phyloP scores from a whole-genome alignment of 805 yeast species.

The Lipomyces starkeyi region DNA sequence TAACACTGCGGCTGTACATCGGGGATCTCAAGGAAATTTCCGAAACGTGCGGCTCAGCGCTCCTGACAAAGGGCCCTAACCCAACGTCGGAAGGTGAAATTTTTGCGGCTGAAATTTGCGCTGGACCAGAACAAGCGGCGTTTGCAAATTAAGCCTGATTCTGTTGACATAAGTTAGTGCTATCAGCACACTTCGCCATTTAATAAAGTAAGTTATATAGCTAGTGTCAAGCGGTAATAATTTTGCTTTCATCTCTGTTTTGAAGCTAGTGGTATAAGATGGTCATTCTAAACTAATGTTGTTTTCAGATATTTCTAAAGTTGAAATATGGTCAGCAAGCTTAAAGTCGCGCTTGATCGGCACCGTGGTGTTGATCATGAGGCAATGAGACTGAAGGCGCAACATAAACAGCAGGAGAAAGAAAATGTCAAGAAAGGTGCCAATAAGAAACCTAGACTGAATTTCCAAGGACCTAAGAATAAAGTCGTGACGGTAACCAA shows the following conservation, averaged over 20 bases:
- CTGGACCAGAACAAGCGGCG: background rate
- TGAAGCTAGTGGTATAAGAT: background rate
- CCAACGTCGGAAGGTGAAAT: background rate
- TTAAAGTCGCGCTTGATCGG: constrained; percentile 29
- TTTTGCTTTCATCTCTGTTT: background rate
- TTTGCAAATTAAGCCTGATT: background rate
- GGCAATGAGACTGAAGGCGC: constrained; percentile 18
- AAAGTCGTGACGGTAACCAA: background rate
- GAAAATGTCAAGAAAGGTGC: constrained; percentile 53
- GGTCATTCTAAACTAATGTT: background rate
- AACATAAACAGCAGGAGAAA: constrained; percentile 50
- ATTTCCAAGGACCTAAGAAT: background rate
- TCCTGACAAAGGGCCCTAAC: background rate
- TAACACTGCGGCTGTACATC: too few relatives aligned
- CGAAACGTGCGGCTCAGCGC: constrained; percentile 11
- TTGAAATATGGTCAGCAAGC: constrained; percentile 30
- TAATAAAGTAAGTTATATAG: background rate
- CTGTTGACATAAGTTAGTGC: background rate
- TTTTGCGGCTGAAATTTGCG: background rate
- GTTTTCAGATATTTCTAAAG: background rate
- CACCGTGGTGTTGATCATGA: constrained; percentile 30
- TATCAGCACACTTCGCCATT: background rate
- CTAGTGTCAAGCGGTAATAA: background rate
- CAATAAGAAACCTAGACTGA: constrained; percentile 49
- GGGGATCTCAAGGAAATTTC: background rate